These are phyloP conservation scores for Rhodotorula sp. DNA, from an alignment of 1,284 basidiomycete genomes.

Conservation along the genomic window DNA sequence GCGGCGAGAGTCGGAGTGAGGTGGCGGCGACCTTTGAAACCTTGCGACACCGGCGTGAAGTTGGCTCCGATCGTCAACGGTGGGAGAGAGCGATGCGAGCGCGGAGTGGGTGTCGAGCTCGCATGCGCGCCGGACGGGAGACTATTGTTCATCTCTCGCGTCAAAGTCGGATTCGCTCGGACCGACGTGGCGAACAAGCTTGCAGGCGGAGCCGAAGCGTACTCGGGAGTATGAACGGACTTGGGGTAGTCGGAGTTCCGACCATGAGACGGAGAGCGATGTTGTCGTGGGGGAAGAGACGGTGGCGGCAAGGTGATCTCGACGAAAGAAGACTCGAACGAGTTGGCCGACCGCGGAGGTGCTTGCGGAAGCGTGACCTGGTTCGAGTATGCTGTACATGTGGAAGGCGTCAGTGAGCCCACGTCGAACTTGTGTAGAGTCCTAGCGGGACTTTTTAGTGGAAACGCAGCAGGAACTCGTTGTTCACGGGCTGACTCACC, in stretches of 20 bases:
- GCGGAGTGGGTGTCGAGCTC: too few species aligned
- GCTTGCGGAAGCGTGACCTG: background rate
- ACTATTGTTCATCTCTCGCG: too few species aligned
- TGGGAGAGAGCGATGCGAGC: background rate
- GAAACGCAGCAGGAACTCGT: too few species aligned
- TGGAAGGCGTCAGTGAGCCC: background rate
- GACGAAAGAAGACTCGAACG: constrained; percentile 1
- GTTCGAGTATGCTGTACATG: too few species aligned
- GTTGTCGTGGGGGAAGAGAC: background rate
- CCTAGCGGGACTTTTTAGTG: too few species aligned
- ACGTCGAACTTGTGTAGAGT: too few species aligned
- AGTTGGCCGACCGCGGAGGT: background rate
- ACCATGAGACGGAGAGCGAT: background rate
- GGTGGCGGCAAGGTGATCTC: background rate
- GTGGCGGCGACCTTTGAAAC: too few species aligned
- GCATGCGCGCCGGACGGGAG: too few species aligned
- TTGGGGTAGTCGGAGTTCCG: too few species aligned
- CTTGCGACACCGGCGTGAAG: background rate
- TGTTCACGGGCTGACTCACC: background rate
- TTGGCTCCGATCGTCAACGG: background rate
- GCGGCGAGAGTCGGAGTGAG: background rate
- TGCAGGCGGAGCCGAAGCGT: background rate
- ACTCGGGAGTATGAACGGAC: too few species aligned
- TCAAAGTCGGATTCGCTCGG: background rate
- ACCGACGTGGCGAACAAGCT: background rate